These are phyloP conservation scores for Vanilla planifolia DNA, from an alignment of 106 monocot genomes.

Conservation along the genomic window DNA sequence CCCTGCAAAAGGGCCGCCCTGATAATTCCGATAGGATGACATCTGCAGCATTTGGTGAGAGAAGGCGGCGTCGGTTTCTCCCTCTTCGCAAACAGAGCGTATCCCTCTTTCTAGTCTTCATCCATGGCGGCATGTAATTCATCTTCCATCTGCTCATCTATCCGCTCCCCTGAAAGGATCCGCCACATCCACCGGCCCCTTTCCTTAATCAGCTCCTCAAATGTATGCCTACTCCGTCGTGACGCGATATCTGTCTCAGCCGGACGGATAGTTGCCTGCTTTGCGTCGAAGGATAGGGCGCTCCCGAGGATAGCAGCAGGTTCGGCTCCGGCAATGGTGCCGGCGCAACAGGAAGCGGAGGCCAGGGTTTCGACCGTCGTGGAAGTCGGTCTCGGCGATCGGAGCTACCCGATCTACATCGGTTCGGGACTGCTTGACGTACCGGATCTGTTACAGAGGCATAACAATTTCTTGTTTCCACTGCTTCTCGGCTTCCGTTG, in stretches of 20 bases:
- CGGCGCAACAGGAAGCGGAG: constrained; percentile 13
- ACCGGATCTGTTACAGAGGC: constrained; percentile 93
- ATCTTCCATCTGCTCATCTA: constrained; percentile 15
- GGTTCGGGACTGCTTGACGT: constrained; percentile 73
- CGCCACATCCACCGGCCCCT: not conserved
- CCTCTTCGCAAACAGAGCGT: constrained; percentile 7
- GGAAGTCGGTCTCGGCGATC: constrained; percentile 81
- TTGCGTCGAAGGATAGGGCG: constrained; percentile 4
- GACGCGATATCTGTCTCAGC: not conserved
- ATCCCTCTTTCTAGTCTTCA: not conserved
- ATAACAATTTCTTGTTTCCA: not conserved
- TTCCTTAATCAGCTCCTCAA: not conserved
- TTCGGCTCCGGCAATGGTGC: constrained; percentile 49
- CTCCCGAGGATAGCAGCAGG: constrained; percentile 30
- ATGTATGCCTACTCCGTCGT: constrained; percentile 1
- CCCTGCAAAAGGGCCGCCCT: not conserved
- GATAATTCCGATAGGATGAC: constrained; percentile 2
- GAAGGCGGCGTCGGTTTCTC: not conserved
- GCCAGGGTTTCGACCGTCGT: constrained; percentile 61
- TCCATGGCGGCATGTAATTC: constrained; percentile 19
- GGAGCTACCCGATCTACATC: constrained; percentile 97
- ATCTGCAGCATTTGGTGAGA: not conserved
- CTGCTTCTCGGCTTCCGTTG: not conserved
- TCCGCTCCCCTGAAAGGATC: not conserved
- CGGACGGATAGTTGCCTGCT: not conserved